These are phyloP conservation scores for Colletotrichum agaves DNA, from an alignment of 2,329 filamentous ascomycete genomes.

Conservation along the genomic window DNA sequence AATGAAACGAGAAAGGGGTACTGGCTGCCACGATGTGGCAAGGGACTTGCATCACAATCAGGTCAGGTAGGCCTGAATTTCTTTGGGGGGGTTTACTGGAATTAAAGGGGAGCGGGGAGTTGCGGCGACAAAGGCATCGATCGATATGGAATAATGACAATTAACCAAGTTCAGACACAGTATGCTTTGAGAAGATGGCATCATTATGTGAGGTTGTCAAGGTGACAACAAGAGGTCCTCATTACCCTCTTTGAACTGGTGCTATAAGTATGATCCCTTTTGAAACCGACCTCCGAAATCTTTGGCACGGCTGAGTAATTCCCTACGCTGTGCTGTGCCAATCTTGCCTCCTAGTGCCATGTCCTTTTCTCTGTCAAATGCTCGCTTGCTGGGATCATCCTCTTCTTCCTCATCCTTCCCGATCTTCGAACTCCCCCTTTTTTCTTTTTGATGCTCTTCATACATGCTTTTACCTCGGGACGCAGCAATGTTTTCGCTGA, in stretches of 20 bases:
- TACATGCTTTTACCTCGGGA: slow-evolving; percentile 68
- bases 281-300: slow-evolving; percentile 86
- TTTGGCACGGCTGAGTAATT: slow-evolving; percentile 81
- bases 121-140: slow-evolving; percentile 37
- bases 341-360: slow-evolving; percentile 82
- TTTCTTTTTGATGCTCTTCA: slow-evolving; percentile 63
- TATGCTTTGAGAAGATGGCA: slow-evolving; percentile 15
- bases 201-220: not conserved
- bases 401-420: slow-evolving; percentile 70
- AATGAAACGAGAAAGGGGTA: slow-evolving; percentile 1
- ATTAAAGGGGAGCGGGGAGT: slow-evolving; percentile 39
- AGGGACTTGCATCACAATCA: slow-evolving; percentile 12
- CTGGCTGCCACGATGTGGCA: not conserved
- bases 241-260: no score
- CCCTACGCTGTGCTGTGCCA: slow-evolving; percentile 76
- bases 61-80: slow-evolving; percentile 27
- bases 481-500: slow-evolving; percentile 62
- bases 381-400: slow-evolving; percentile 89
- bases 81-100: slow-evolving; percentile 37
- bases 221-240: no score
- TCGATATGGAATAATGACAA: slow-evolving; percentile 38
- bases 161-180: slow-evolving; percentile 27
- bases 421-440: slow-evolving; percentile 42
- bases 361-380: slow-evolving; percentile 93
- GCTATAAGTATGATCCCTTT: slow-evolving; percentile 71